Percentiles rank a stretch among this genome's conserved stretches.
Evolutionary conservation across 768 basidiomycete genomes (phyloP).

Genomic region (Amanita thiersii): DNA sequence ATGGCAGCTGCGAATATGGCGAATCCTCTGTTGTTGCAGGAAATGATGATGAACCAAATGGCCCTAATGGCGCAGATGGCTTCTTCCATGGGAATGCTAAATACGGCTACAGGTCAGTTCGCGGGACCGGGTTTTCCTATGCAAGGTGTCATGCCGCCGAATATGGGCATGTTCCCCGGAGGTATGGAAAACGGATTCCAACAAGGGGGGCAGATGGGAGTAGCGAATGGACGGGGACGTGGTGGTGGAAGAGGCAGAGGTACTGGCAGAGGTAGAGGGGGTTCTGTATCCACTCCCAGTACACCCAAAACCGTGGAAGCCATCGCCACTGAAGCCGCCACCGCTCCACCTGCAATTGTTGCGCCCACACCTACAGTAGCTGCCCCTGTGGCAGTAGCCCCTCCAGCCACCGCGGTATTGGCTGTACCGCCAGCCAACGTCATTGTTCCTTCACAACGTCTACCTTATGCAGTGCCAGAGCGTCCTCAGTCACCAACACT

Average conservation of each 20-base stretch:
- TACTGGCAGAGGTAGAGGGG: constrained; percentile 41
- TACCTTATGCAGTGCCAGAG: constrained; percentile 56
- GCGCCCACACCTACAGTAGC: constrained; percentile 18
- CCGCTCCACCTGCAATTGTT: constrained; percentile 13
- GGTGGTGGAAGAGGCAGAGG: constrained; percentile 35
- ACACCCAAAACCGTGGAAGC: constrained; percentile 9
- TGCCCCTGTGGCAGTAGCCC: constrained; percentile 21
- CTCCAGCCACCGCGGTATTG: constrained; percentile 15
- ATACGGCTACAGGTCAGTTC: constrained; percentile 49
- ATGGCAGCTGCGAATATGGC: constrained; percentile 43
- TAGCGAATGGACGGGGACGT: constrained; percentile 30
- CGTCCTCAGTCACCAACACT: constrained; percentile 82
- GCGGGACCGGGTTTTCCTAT: constrained; percentile 49
- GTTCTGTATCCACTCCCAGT: constrained; percentile 21
- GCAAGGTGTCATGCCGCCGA: constrained; percentile 44
- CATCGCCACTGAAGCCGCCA: background rate
- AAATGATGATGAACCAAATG: constrained; percentile 90
- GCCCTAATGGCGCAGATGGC: constrained; percentile 93
- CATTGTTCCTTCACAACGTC: constrained; percentile 24
- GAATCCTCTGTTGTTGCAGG: constrained; percentile 72
- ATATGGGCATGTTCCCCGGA: constrained; percentile 43
- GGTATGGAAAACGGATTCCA: constrained; percentile 18
- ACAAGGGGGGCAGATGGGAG: constrained; percentile 20
- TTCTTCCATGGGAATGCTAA: constrained; percentile 71
- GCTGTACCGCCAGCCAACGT: constrained; percentile 15